A percentile compares a stretch with the other conserved stretches of the same genome.
These are phyloP conservation scores for Zasmidium angulare DNA, from an alignment of 2,329 filamentous ascomycete species.

Conservation along the genomic window DNA sequence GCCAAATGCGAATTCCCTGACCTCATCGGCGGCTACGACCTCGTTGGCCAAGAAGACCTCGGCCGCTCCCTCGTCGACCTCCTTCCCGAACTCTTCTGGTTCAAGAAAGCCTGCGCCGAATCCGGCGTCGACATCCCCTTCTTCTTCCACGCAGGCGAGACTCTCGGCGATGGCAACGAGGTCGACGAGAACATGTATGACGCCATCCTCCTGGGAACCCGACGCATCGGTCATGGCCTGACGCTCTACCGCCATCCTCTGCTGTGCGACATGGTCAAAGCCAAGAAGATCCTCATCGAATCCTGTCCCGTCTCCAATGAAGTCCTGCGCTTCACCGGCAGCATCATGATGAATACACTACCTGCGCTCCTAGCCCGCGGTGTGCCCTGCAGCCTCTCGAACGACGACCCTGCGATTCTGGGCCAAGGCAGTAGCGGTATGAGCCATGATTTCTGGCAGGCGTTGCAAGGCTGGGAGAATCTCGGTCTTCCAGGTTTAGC, in stretches of 20 bases:
- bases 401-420: constrained; percentile 87
- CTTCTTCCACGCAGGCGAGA: constrained; percentile 94
- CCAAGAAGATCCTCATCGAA: constrained; percentile 84
- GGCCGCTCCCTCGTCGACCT: constrained; percentile 75
- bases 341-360: constrained; percentile 74
- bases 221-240: constrained; percentile 87
- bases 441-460: constrained; percentile 94
- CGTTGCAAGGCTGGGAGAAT: constrained; percentile 87
- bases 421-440: constrained; percentile 79
- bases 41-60: constrained; percentile 83
- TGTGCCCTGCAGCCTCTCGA: constrained; percentile 79
- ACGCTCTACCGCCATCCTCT: constrained; percentile 89
- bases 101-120: constrained; percentile 78
- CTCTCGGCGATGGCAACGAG: constrained; percentile 72
- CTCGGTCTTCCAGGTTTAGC: constrained; percentile 83
- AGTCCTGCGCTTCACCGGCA: constrained; percentile 74
- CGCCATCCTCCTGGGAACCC: constrained; percentile 79
- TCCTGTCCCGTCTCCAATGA: constrained; percentile 91
- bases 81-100: constrained; percentile 87
- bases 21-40: constrained; percentile 81
- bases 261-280: constrained; percentile 82
- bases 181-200: constrained; percentile 87
- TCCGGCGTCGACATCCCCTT: constrained; percentile 83
- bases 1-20: constrained; percentile 78
- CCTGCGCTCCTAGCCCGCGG: constrained; percentile 82